These are phyloP conservation scores for Calonectria pteridis DNA, from an alignment of 2,329 filamentous ascomycete genomes.

Conservation along the genomic window DNA sequence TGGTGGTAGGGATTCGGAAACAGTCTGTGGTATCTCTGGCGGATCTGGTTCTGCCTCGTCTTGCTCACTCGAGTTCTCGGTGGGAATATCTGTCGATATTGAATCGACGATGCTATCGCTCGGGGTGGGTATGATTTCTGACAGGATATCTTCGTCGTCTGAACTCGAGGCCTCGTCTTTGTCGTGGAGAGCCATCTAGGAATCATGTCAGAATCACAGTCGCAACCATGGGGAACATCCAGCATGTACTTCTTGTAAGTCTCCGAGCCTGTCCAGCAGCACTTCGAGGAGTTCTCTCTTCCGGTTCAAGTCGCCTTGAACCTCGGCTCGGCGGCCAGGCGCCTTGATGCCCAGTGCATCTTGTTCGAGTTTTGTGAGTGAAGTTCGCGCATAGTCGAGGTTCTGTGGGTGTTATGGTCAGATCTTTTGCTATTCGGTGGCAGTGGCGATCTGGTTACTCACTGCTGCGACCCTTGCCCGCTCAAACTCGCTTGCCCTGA, in stretches of 20 bases:
- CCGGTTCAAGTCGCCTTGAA: conserved; percentile 72
- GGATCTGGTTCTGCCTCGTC: conserved; percentile 58
- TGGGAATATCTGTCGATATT: conserved; percentile 44
- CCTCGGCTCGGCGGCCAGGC: conserved; percentile 68
- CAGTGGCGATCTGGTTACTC: conserved; percentile 44
- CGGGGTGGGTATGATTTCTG: conserved; percentile 66
- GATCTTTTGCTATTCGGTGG: neutral
- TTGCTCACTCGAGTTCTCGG: conserved; percentile 37
- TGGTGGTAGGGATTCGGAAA: conserved; percentile 27
- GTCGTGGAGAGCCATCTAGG: conserved; percentile 49
- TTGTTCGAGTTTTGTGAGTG: conserved; percentile 79
- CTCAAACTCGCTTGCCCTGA: conserved; percentile 75
- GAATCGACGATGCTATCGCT: conserved; percentile 64
- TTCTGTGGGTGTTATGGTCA: conserved; percentile 63
- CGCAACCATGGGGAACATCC: neutral
- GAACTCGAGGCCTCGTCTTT: conserved; percentile 57
- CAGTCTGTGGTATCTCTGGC: conserved; percentile 53
- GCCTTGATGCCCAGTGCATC: conserved; percentile 71
- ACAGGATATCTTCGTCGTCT: conserved; percentile 70
- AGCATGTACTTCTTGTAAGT: conserved; percentile 71
- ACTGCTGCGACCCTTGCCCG: conserved; percentile 59
- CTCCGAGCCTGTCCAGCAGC: conserved; percentile 74
- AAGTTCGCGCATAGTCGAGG: conserved; percentile 76
- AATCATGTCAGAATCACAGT: conserved; percentile 23
- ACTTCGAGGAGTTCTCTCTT: conserved; percentile 77